Evolutionary conservation across 2,329 filamentous ascomycete genomes (phyloP).

Genomic region (Colletotrichum neosansevieriae): DNA sequence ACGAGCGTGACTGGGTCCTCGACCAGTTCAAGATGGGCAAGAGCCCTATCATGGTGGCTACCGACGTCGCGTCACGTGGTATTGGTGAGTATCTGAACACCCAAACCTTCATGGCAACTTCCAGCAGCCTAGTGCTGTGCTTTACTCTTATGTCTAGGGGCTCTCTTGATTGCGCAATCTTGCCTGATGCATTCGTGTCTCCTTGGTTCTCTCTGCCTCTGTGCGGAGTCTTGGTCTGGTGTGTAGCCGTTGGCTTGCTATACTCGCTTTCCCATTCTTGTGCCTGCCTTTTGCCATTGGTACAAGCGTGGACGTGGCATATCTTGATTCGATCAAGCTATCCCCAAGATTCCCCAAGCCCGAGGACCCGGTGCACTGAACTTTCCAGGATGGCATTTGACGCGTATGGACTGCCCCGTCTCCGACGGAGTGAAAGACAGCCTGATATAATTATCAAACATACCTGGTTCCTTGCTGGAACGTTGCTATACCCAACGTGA

Average conservation of each 20-base stretch:
- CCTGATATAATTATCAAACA: slow-evolving; percentile 63
- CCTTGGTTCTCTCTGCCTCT: slow-evolving; percentile 77
- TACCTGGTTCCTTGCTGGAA: slow-evolving; percentile 67
- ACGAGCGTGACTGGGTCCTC: slow-evolving; percentile 99
- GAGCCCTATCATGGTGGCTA: slow-evolving; percentile 99
- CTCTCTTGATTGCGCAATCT: slow-evolving; percentile 89
- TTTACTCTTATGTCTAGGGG: slow-evolving; percentile 94
- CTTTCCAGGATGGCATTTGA: slow-evolving; percentile 66
- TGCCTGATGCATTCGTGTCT: slow-evolving; percentile 90
- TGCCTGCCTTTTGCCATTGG: slow-evolving; percentile 69
- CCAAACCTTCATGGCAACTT: slow-evolving; percentile 62
- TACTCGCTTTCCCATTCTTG: slow-evolving; percentile 83
- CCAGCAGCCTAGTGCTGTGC: slow-evolving; percentile 76
- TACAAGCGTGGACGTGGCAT: slow-evolving; percentile 85
- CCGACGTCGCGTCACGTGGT: slow-evolving; percentile 99
- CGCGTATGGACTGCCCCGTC: slow-evolving; percentile 71
- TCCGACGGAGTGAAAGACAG: slow-evolving; percentile 68
- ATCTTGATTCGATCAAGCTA: slow-evolving; percentile 82
- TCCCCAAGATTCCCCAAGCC: slow-evolving; percentile 69
- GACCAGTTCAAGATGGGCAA: slow-evolving; percentile 99
- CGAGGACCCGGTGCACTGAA: slow-evolving; percentile 68
- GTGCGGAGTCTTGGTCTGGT: slow-evolving; percentile 88
- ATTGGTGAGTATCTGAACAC: slow-evolving; percentile 91
- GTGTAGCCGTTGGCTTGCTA: slow-evolving; percentile 75
- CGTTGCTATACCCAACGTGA: slow-evolving; percentile 68